A percentile compares a stretch with the other conserved stretches of the same genome.
phyloP scores from a whole-genome alignment of 1,284 basidiomycete genomes.

The Cutaneotrichosporon curvatum region DNA sequence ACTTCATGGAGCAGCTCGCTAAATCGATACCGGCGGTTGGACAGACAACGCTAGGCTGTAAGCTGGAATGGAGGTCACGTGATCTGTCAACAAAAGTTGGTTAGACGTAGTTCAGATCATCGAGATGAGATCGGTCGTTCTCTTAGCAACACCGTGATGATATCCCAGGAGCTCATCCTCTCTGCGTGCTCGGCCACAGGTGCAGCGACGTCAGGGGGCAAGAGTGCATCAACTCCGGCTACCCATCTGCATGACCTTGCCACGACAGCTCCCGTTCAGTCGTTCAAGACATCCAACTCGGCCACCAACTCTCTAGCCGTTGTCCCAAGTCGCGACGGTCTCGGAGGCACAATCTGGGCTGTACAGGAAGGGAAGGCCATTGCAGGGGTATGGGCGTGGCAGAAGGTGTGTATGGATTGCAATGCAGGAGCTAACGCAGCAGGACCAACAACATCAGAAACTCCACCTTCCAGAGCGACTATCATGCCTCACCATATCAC shows the following conservation, averaged over 20 bases:
- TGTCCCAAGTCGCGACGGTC: constrained; percentile 33
- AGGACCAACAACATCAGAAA: constrained; percentile 83
- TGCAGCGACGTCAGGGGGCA: constrained; percentile 13
- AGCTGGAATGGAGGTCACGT: too few relatives aligned
- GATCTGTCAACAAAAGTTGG: too few relatives aligned
- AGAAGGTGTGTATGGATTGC: constrained; percentile 38
- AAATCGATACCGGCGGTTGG: too few relatives aligned
- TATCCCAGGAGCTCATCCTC: constrained; percentile 41
- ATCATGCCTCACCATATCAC: constrained; percentile 67
- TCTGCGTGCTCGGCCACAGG: constrained; percentile 33
- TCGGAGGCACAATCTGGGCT: constrained; percentile 43
- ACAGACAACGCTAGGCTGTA: too few relatives aligned
- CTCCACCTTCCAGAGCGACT: constrained; percentile 85
- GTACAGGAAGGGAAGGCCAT: constrained; percentile 47
- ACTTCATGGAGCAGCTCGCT: too few relatives aligned
- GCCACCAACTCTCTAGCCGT: constrained; percentile 29
- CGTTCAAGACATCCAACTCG: constrained; percentile 45
- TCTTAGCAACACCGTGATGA: constrained; percentile 15
- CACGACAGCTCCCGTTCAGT: constrained; percentile 40
- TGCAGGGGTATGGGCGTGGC: constrained; percentile 48
- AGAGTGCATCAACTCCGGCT: constrained; percentile 33
- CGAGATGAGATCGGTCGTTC: too few relatives aligned
- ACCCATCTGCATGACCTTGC: constrained; percentile 45
- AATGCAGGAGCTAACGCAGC: constrained; percentile 1
- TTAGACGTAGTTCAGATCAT: too few relatives aligned